Evolutionary conservation across 768 basidiomycete genomes (phyloP).

Genomic region (Strobilomyces confusus): DNA sequence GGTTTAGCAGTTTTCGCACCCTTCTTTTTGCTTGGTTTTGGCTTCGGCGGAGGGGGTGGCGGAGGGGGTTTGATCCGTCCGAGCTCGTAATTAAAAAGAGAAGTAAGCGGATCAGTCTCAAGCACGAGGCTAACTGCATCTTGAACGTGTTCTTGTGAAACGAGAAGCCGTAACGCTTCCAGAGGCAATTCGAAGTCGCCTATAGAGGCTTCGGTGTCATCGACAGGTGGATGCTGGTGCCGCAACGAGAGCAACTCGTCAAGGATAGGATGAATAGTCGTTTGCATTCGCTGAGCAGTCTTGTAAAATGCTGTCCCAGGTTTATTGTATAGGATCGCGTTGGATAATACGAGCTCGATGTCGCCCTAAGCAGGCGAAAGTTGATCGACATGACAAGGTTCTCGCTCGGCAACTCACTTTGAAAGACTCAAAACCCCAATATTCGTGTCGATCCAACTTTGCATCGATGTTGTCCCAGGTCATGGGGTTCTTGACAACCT

Average conservation of each 20-base stretch:
- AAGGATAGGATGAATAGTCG: constrained; percentile 35
- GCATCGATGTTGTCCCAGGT: constrained; percentile 78
- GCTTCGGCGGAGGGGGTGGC: constrained; percentile 47
- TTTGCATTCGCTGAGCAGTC: constrained; percentile 61
- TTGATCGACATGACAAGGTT: not conserved
- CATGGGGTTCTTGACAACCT: constrained; percentile 84
- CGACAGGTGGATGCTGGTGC: constrained; percentile 11
- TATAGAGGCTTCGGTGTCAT: constrained; percentile 25
- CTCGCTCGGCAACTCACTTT: constrained; percentile 40
- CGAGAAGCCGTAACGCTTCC: constrained; percentile 51
- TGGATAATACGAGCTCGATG: constrained; percentile 76
- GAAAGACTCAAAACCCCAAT: constrained; percentile 74
- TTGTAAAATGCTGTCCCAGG: constrained; percentile 67
- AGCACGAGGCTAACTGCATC: constrained; percentile 54
- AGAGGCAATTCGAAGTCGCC: constrained; percentile 77
- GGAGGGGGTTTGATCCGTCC: constrained; percentile 58
- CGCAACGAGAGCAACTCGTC: constrained; percentile 22
- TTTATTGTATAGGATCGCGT: constrained; percentile 85
- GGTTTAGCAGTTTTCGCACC: constrained; percentile 19
- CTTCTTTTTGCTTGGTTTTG: constrained; percentile 42
- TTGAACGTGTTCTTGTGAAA: constrained; percentile 49
- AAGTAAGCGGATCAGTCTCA: constrained; percentile 53
- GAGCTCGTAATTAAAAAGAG: constrained; percentile 67
- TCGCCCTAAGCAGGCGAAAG: constrained; percentile 51
- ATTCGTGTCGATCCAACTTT: constrained; percentile 80